These are phyloP conservation scores for Solanum bukasovii DNA, from an alignment of 257 asterid species.

Conservation along the genomic window DNA sequence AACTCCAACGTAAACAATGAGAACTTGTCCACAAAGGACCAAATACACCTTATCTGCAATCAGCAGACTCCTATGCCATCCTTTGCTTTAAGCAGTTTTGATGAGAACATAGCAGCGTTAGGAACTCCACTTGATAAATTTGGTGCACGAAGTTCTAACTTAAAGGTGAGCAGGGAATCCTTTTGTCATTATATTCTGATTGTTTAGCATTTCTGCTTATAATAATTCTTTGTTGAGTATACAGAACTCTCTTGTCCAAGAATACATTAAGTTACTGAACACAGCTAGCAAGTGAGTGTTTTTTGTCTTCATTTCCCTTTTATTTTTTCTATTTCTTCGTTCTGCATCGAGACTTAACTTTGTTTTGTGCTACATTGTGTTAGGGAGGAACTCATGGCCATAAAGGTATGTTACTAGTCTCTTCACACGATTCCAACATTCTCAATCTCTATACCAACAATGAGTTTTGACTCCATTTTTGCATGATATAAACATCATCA, in stretches of 20 bases:
- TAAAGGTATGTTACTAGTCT: constrained; percentile 39
- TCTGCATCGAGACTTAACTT: not conserved
- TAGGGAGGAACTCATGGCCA: constrained; percentile 67
- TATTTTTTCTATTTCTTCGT: not conserved
- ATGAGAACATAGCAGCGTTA: constrained; percentile 12
- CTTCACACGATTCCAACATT: not conserved
- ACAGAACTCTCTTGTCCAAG: constrained; percentile 68
- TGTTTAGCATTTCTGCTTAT: not conserved
- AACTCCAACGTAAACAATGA: constrained; percentile 23
- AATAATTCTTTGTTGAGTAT: constrained; percentile 4
- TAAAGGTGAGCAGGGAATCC: constrained; percentile 42
- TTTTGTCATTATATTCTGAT: not conserved
- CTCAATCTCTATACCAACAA: not conserved
- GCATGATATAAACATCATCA: not conserved
- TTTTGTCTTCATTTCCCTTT: not conserved
- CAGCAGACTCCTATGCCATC: not conserved
- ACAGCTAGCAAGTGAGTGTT: constrained; percentile 55
- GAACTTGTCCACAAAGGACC: not conserved
- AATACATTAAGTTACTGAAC: constrained; percentile 67
- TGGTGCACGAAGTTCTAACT: constrained; percentile 38
- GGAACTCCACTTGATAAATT: constrained; percentile 67
- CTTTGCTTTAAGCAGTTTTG: constrained; percentile 22
- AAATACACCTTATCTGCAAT: not conserved
- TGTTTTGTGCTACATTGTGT: not conserved
- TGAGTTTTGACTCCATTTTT: not conserved